Evolutionary conservation across 208 protist genomes (phyloP).

Genomic region (Crithidia thermophila): DNA sequence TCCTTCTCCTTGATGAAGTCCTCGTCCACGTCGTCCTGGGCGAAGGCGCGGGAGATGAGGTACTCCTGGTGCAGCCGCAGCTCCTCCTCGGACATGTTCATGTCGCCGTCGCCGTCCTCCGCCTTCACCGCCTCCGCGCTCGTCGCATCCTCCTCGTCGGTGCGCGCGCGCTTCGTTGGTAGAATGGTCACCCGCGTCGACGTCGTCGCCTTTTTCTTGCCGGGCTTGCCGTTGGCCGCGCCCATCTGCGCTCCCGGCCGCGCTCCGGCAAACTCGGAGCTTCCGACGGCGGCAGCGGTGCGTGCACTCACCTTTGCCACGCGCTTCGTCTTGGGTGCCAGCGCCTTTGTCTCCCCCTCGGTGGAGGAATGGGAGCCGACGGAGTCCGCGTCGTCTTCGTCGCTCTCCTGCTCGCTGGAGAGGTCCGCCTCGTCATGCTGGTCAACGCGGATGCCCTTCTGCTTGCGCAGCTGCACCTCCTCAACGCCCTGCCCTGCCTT

Average conservation of each 20-base stretch:
- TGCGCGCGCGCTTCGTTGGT: conserved; percentile 20
- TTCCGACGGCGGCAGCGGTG: background rate
- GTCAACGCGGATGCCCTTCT: conserved; percentile 41
- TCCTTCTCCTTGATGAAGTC: conserved; percentile 92
- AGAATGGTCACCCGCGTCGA: conserved; percentile 34
- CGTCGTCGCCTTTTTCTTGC: conserved; percentile 5
- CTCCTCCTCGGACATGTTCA: conserved; percentile 30
- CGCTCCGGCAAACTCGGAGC: conserved; percentile 28
- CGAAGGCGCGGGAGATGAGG: conserved; percentile 92
- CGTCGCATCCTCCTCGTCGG: background rate
- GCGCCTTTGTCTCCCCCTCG: background rate
- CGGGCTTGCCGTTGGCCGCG: background rate
- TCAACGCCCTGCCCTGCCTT: conserved; percentile 41
- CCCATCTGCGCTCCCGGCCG: conserved; percentile 7
- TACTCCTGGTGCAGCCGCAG: conserved; percentile 78
- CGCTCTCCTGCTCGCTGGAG: conserved; percentile 10
- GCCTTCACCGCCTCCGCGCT: background rate
- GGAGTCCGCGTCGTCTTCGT: conserved; percentile 12
- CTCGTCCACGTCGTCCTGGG: conserved; percentile 87
- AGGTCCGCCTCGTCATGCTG: conserved; percentile 5
- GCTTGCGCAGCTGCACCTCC: conserved; percentile 52
- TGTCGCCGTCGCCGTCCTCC: background rate
- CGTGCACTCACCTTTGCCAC: too few relatives aligned
- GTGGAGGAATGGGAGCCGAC: conserved; percentile 12
- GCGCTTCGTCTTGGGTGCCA: background rate